Percentiles rank a stretch among this genome's conserved stretches.
Conservation (phyloP, 306 rosid species). For the Oxytropis ochrocephala region DNA sequence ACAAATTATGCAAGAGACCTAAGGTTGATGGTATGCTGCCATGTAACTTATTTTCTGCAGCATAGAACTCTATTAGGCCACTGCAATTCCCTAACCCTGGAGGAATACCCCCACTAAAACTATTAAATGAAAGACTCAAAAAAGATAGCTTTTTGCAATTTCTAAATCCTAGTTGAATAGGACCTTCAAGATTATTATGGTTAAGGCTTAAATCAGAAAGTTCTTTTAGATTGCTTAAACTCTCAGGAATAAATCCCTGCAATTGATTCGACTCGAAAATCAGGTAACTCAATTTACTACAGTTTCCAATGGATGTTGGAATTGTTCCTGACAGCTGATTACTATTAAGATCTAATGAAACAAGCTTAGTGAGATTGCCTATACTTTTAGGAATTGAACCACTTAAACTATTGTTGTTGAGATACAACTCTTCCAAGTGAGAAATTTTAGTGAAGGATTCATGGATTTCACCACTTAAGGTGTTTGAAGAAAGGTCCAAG, state of each 20-base stretch:
- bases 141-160: slow-evolving; percentile 30
- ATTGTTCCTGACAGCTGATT: slow-evolving; percentile 51
- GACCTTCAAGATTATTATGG: slow-evolving; percentile 42
- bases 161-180: slow-evolving; percentile 43
- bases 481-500: slow-evolving; percentile 39
- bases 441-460: slow-evolving; percentile 35
- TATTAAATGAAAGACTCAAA: slow-evolving; percentile 46
- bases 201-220: slow-evolving; percentile 25
- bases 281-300: slow-evolving; percentile 37
- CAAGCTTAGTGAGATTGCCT: slow-evolving; percentile 40
- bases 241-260: slow-evolving; percentile 51
- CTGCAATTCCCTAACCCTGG: slow-evolving; percentile 55
- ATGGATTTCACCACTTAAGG: slow-evolving; percentile 49
- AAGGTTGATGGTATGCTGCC: slow-evolving; percentile 60
- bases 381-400: slow-evolving; percentile 54
- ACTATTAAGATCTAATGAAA: slow-evolving; percentile 12
- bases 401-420: slow-evolving; percentile 37
- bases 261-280: slow-evolving; percentile 30
- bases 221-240: slow-evolving; percentile 42
- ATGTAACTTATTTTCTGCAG: slow-evolving; percentile 23
- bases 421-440: slow-evolving; percentile 22
- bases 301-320: slow-evolving; percentile 63
- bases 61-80: slow-evolving; percentile 19
- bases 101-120: slow-evolving; percentile 49
- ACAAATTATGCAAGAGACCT: slow-evolving; percentile 39